Conservation (phyloP, 345 rosid species). For the Cardamine occulta region DNA sequence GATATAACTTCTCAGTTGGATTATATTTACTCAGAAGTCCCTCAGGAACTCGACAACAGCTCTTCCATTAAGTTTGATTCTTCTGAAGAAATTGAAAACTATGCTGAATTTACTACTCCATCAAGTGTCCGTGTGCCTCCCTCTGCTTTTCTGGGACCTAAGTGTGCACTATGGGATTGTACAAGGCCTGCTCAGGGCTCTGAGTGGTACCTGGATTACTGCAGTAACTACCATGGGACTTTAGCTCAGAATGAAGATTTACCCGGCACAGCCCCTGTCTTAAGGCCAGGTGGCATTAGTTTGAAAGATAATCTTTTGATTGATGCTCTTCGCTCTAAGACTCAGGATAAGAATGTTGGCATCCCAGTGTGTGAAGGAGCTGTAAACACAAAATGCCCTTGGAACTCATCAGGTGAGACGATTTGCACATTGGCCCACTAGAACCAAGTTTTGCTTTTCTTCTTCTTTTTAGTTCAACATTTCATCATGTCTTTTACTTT, state of each 20-base stretch:
- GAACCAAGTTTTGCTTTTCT: neutral
- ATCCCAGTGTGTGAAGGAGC: slow-evolving; percentile 92
- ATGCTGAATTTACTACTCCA: slow-evolving; percentile 45
- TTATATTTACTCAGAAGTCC: slow-evolving; percentile 49
- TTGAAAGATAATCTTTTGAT: slow-evolving; percentile 74
- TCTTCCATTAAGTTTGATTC: slow-evolving; percentile 43
- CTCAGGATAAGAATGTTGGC: slow-evolving; percentile 78
- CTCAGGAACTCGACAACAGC: slow-evolving; percentile 53
- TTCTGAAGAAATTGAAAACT: slow-evolving; percentile 43
- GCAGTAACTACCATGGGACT: slow-evolving; percentile 73
- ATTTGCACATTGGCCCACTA: neutral
- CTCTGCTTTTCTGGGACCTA: slow-evolving; percentile 82
- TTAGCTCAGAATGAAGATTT: slow-evolving; percentile 67
- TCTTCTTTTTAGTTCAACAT: neutral
- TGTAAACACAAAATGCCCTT: slow-evolving; percentile 74
- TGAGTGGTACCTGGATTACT: slow-evolving; percentile 63
- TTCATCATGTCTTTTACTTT: neutral
- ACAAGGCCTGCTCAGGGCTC: slow-evolving; percentile 78
- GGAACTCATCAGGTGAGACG: slow-evolving; percentile 78
- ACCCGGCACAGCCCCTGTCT: slow-evolving; percentile 66
- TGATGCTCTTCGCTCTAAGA: slow-evolving; percentile 66
- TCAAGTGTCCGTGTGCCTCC: slow-evolving; percentile 62
- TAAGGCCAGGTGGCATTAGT: slow-evolving; percentile 77
- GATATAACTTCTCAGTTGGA: slow-evolving; percentile 58
- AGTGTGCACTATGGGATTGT: slow-evolving; percentile 95